phyloP scores from a whole-genome alignment of 23 red algal genomes.

The Gracilaria gracilis region DNA sequence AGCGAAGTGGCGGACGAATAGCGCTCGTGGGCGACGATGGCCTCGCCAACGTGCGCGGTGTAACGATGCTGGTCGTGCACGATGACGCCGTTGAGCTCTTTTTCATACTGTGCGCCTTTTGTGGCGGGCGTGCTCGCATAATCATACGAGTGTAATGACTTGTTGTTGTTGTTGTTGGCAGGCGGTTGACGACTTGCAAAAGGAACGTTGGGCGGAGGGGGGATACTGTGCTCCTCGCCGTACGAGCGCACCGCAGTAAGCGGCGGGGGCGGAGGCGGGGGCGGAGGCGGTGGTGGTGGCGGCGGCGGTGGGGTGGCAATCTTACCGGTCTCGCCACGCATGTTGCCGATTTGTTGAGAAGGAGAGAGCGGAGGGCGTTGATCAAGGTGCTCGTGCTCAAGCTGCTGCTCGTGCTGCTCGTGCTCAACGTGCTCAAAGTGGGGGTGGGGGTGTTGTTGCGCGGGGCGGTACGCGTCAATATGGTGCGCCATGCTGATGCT shows the following conservation, averaged over 20 bases:
- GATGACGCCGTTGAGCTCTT: not conserved
- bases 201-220: not conserved
- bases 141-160: not conserved
- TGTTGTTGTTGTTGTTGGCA: not conserved
- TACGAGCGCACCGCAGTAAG: not conserved
- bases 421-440: not conserved
- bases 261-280: not conserved
- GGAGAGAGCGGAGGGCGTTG: not conserved
- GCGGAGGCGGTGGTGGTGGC: not conserved
- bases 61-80: not conserved
- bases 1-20: not conserved
- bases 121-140: not conserved
- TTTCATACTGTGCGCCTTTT: not conserved
- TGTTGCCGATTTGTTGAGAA: not conserved
- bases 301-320: conserved; percentile 1
- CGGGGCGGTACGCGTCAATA: not conserved
- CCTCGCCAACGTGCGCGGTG: not conserved
- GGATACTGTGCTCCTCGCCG: not conserved
- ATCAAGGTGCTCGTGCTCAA: not conserved
- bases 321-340: conserved; percentile 27
- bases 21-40: not conserved
- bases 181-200: not conserved
- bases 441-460: not conserved
- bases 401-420: too few species aligned
- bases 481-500: conserved; percentile 47